A percentile compares a stretch with the other conserved stretches of the same genome.
phyloP scores from a whole-genome alignment of 1,284 basidiomycete species.

The Chondrostereum purpureum region DNA sequence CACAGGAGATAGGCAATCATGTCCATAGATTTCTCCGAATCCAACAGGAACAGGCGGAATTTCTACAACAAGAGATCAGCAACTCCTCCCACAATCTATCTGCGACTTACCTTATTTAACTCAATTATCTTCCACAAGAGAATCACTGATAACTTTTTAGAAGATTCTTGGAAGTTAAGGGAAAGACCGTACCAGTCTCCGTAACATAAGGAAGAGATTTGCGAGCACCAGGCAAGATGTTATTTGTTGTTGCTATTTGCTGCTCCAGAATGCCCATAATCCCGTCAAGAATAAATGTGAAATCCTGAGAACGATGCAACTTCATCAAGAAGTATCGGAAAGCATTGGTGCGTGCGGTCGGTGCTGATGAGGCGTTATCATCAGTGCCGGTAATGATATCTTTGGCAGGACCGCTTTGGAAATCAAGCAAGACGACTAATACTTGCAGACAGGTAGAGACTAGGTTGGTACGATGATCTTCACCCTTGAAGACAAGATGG shows the following conservation, averaged over 20 bases:
- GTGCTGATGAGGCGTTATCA: slow-evolving; percentile 40
- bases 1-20: slow-evolving; percentile 73
- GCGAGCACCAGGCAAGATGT: slow-evolving; percentile 75
- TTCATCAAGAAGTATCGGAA: slow-evolving; percentile 89
- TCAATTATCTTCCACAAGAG: slow-evolving; percentile 90
- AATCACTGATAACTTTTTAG: slow-evolving; percentile 47
- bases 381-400: slow-evolving; percentile 36
- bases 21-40: slow-evolving; percentile 73
- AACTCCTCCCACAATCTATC: neutral
- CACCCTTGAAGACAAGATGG: slow-evolving; percentile 83
- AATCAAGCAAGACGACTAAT: slow-evolving; percentile 74
- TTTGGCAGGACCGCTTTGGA: slow-evolving; percentile 67
- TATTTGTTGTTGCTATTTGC: slow-evolving; percentile 67
- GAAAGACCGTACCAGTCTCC: slow-evolving; percentile 60
- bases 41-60: slow-evolving; percentile 76
- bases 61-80: slow-evolving; percentile 43
- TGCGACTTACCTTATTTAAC: slow-evolving; percentile 68
- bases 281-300: slow-evolving; percentile 75
- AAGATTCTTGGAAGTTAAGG: slow-evolving; percentile 8
- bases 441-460: slow-evolving; percentile 71
- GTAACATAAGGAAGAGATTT: slow-evolving; percentile 76
- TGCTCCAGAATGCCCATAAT: slow-evolving; percentile 66
- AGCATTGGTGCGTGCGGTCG: slow-evolving; percentile 72
- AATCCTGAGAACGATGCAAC: slow-evolving; percentile 85
- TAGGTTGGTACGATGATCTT: slow-evolving; percentile 66